Evolutionary conservation across 2,329 filamentous ascomycete genomes (phyloP).

Genomic region (Madurella fahalii): DNA sequence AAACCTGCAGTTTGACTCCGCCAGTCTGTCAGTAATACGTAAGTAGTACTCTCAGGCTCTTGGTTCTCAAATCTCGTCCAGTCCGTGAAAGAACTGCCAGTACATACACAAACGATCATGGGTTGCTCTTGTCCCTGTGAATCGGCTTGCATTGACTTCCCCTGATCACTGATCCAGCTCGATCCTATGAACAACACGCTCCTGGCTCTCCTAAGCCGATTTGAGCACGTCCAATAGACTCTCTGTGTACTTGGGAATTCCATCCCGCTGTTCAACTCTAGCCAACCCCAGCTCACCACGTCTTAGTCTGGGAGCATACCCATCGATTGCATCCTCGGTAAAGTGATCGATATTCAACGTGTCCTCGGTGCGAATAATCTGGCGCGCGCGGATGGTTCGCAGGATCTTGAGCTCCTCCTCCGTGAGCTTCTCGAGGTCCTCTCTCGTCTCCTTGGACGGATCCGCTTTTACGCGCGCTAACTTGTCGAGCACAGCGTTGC

Average conservation of each 20-base stretch:
- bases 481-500: slow-evolving; percentile 7
- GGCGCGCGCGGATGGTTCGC: slow-evolving; percentile 28
- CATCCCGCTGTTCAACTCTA: slow-evolving; percentile 14
- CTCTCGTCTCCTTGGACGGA: not conserved
- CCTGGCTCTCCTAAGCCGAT: not conserved
- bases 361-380: slow-evolving; percentile 32
- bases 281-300: slow-evolving; percentile 25
- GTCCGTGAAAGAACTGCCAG: too few species aligned
- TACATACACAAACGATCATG: too few species aligned
- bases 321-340: slow-evolving; percentile 28
- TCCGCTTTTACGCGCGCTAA: slow-evolving; percentile 9
- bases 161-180: not conserved
- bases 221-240: not conserved
- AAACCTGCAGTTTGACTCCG: too few species aligned
- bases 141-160: too few species aligned
- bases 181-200: not conserved
- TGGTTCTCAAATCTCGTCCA: too few species aligned
- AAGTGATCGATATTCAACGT: slow-evolving; percentile 33
- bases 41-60: too few species aligned
- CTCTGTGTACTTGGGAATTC: not conserved
- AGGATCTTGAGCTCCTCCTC: slow-evolving; percentile 29
- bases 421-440: slow-evolving; percentile 25
- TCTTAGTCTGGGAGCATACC: slow-evolving; percentile 25
- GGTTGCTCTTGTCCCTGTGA: too few species aligned
- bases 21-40: too few species aligned